These are phyloP conservation scores for Breviolum minutum DNA, from an alignment of 73 alveolate genomes.

Conservation along the genomic window DNA sequence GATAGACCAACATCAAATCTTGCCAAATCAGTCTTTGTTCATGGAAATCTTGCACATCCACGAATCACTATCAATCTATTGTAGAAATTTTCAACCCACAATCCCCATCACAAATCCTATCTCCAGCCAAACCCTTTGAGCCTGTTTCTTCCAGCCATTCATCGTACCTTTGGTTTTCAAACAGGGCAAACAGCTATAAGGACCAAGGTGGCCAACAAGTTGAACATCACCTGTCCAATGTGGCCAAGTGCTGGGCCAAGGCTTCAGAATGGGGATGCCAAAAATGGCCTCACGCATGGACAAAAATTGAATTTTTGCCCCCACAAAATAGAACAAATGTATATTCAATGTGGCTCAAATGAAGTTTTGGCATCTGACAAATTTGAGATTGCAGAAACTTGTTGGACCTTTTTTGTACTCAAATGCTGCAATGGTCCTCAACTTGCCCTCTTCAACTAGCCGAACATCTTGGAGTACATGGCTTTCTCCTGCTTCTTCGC, in stretches of 20 bases:
- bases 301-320: background rate
- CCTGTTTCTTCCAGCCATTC: conserved; percentile 89
- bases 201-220: background rate
- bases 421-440: background rate
- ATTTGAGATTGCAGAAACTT: too few species aligned
- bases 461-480: conserved; percentile 88
- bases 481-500: conserved; percentile 87
- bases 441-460: background rate
- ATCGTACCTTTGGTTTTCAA: conserved; percentile 9
- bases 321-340: background rate
- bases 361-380: too few species aligned
- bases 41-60: too few species aligned
- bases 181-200: background rate
- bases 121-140: background rate
- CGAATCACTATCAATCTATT: too few species aligned
- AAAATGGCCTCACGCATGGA: conserved; percentile 31
- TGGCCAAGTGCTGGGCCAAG: conserved; percentile 28
- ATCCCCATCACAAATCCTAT: too few species aligned
- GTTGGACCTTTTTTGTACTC: background rate
- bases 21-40: background rate
- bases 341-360: too few species aligned
- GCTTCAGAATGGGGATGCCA: conserved; percentile 69
- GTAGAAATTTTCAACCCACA: too few species aligned
- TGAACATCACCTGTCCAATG: background rate
- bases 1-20: too few species aligned